Evolutionary conservation across 306 rosid genomes (phyloP).

Genomic region (Rosa chinensis): DNA sequence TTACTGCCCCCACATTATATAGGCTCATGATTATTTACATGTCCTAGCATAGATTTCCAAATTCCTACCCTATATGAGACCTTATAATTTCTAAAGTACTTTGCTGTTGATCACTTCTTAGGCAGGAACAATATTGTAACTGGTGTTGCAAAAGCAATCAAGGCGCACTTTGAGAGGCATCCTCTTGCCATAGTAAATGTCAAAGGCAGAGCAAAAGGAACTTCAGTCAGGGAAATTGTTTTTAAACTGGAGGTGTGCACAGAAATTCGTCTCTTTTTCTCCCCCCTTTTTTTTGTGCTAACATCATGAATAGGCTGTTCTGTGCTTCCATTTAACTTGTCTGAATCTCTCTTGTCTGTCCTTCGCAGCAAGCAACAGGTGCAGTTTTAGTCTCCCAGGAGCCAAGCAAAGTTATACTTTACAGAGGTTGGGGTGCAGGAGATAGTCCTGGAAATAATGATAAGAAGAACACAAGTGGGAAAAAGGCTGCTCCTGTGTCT

Average conservation of each 20-base stretch:
- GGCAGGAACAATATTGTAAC: slow-evolving; percentile 76
- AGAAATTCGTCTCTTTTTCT: slow-evolving; percentile 10
- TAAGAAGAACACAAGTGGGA: slow-evolving; percentile 23
- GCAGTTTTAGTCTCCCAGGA: slow-evolving; percentile 83
- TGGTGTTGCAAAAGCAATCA: slow-evolving; percentile 78
- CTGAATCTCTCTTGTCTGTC: slow-evolving; percentile 19
- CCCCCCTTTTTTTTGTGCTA: neutral
- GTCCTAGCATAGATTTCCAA: neutral
- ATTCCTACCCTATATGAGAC: neutral
- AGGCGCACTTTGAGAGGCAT: slow-evolving; percentile 57
- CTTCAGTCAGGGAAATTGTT: slow-evolving; percentile 82
- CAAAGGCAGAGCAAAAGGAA: slow-evolving; percentile 90
- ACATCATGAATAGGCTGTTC: slow-evolving; percentile 19
- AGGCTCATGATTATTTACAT: neutral
- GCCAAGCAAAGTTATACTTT: slow-evolving; percentile 81
- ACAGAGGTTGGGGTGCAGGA: slow-evolving; percentile 88
- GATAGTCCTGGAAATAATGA: slow-evolving; percentile 24
- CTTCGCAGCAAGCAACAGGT: slow-evolving; percentile 78
- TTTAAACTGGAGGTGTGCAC: slow-evolving; percentile 67
- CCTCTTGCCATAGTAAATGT: slow-evolving; percentile 84
- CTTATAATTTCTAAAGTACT: slow-evolving; percentile 1
- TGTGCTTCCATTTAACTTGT: slow-evolving; percentile 7
- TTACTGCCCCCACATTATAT: neutral
- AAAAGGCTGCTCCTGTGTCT: slow-evolving; percentile 38
- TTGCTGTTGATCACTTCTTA: slow-evolving; percentile 28